Evolutionary conservation across 2,329 filamentous ascomycete genomes (phyloP), one percentile per base, ranked within the genome.

Genomic region (Annulohypoxylon truncatum): DNA sequence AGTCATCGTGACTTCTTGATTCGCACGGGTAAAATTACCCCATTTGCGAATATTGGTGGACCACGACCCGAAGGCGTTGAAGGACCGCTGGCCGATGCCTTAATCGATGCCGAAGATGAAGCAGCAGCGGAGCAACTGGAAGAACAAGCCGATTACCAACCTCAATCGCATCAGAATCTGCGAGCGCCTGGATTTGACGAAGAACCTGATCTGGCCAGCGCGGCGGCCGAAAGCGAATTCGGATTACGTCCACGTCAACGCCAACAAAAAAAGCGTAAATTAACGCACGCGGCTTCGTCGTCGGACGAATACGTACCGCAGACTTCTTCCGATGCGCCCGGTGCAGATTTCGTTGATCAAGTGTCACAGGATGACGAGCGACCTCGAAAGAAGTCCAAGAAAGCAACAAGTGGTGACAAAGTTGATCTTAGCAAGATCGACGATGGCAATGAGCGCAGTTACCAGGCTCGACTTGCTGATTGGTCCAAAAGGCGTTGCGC

Each of bases 11-110:
- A 97, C 48, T 99, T 92, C 76, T 86, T 99, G 48, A 96, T 99
- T 51, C 89, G 96, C 26, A 99, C 95, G 0, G 96, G 96, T 66
- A 98, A 98, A 80, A 98, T 99, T 71, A 99, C 96, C 0, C 96
- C 96, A 0, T 99, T 99, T 75, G 92, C 94, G 6, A 92, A 90
- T 68, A 87, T 97, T 72, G 89, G 89, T 24, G 85, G 87, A 12
- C 84, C 87, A n/a, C 81, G 89, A 1, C 84, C 84, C 2, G 82
- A 87, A 26, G 88, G 86, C 2, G 84, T 89, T 2, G 84, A 90
- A 46, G 90, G 90, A 1, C 90, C 90, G 64, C 82, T 97, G 13
- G 90, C 91, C 9, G 90, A 94, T 74, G 91, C 90, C 1, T 86
- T 97, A 63, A 82, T 94, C 12, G 92, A 96, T 76, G 93, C 92